These are phyloP conservation scores for Tuber microsphaerosporum DNA, from an alignment of 495 filamentous ascomycete genomes.

Conservation along the genomic window DNA sequence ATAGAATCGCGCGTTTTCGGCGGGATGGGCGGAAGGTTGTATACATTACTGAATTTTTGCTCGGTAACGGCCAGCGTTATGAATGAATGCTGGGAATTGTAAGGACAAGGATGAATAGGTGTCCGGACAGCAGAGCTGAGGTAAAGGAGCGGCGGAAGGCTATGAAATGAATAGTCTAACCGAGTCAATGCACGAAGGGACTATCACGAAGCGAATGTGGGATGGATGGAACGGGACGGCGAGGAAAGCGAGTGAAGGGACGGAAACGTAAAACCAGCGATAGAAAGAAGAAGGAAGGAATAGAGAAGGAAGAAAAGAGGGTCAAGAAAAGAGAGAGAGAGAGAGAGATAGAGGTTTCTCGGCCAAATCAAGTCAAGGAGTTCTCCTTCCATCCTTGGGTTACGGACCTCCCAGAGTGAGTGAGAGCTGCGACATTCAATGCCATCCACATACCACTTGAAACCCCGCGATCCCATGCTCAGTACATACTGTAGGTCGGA, in stretches of 20 bases:
- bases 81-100: neutral
- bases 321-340: neutral
- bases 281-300: neutral
- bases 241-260: neutral
- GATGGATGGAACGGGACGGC: neutral
- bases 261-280: too few relatives aligned
- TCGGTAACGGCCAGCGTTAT: conserved; percentile 9
- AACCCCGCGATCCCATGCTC: neutral
- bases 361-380: neutral
- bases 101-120: neutral
- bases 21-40: neutral
- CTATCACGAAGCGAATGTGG: neutral
- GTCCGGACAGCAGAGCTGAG: neutral
- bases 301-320: neutral
- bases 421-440: neutral
- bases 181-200: neutral
- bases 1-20: neutral
- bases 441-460: neutral
- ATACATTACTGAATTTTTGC: neutral
- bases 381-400: neutral
- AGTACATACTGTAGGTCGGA: neutral
- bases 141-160: neutral
- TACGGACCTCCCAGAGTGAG: neutral
- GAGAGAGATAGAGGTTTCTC: neutral
- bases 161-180: neutral